Evolutionary conservation across 2,329 filamentous ascomycete species (phyloP), one percentile per base, ranked within the genome.

Genomic region (Aspergillus sp.): DNA sequence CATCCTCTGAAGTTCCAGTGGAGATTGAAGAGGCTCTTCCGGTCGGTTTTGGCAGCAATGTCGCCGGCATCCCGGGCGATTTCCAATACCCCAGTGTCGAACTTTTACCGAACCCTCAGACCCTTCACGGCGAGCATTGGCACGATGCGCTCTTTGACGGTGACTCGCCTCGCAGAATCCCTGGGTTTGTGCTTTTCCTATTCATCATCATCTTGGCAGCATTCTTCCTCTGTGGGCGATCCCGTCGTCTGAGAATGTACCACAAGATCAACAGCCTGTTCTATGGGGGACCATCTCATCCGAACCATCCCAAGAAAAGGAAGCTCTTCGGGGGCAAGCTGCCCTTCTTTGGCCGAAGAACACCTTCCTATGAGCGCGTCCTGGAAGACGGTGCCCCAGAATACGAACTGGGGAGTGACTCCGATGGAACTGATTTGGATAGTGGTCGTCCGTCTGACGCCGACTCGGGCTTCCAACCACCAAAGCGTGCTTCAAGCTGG

Each of bases 11-110:
- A 63, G 77, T 98, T 5, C 84, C 87, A 1, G 78, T 88, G 0
- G 68, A 75, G 6, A 75, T 73, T 2, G 71, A 76, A 12, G 70
- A 78, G 34, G 73, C 76, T 11, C 71, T 90, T 2, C 88, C 90
- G 0, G 93, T 98, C 7, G 93, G 93, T 0, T 97, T 97, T 61
- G 93, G 93, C 45, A 89, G 83, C 68, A 98, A 98, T 59, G 72
- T 77, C n/a, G 72, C 73, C 33, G 74, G 74, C 6, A 75, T 85
- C 3, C 85, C 88, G 0, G 60, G 73, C 4, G 89, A 96, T 61
- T 98, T 96, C 64, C 88, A 95, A 64, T 83, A 83, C 57, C 88
- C 90, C 47, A 54, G 68, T 53, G 58, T 67, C 42, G 50, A 66
- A 52, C 50, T 64, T 48, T 60, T 60, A 44, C 66, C 61, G 12